A percentile compares a stretch with the other conserved stretches of the same genome.
Conservation (phyloP, 192 early-diverging fungal genomes). For the Piromyces finnis region DNA sequence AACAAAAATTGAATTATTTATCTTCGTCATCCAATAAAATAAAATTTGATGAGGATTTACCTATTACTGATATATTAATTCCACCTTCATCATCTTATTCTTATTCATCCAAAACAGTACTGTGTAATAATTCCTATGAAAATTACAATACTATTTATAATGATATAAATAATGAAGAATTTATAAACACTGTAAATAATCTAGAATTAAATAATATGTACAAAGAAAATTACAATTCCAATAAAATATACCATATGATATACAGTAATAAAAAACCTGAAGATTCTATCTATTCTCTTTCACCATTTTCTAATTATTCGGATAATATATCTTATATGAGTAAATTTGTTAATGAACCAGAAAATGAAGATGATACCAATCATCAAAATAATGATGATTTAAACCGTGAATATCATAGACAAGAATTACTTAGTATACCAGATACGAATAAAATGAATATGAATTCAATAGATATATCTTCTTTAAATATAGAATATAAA, state of each 20-base stretch:
- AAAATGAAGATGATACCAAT: not conserved
- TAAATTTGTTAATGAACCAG: not conserved
- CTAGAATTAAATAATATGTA: not conserved
- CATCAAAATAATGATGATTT: too few relatives aligned
- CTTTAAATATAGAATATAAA: not conserved
- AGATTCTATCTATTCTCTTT: not conserved
- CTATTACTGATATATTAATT: not conserved
- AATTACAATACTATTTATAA: not conserved
- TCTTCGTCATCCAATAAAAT: not conserved
- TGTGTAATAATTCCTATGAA: not conserved
- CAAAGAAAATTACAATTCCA: not conserved
- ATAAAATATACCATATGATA: not conserved
- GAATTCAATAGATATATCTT: not conserved
- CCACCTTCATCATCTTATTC: not conserved
- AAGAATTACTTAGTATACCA: too few relatives aligned
- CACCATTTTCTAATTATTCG: not conserved
- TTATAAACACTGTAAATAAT: not conserved
- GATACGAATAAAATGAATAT: not conserved
- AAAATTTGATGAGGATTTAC: not conserved
- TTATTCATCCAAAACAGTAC: not conserved
- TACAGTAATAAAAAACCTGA: not conserved
- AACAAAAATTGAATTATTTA: not conserved
- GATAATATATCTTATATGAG: not conserved
- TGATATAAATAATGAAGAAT: not conserved
- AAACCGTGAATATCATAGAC: too few relatives aligned